Evolutionary conservation across 2,329 filamentous ascomycete genomes (phyloP).

Genomic region (Dothideomycetes sp.): DNA sequence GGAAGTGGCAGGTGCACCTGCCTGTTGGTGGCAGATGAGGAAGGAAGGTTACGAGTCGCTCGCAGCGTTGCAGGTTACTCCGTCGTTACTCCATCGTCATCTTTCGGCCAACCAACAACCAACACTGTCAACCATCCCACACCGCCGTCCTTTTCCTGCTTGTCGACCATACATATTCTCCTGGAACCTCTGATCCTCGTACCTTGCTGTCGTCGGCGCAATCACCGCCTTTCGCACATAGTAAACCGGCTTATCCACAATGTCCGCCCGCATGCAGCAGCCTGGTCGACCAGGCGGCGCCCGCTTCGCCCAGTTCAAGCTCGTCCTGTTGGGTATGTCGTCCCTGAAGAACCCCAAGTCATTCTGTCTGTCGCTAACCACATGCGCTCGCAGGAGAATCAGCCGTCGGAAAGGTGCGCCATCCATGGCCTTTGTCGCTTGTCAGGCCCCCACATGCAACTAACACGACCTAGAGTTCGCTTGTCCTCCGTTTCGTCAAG

Average conservation of each 20-base stretch:
- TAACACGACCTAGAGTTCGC: constrained; percentile 63
- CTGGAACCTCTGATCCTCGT: background rate
- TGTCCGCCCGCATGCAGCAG: constrained; percentile 81
- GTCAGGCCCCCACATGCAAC: constrained; percentile 4
- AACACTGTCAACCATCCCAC: too few species aligned
- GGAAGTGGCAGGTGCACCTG: too few species aligned
- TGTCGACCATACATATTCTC: background rate
- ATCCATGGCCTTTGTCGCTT: constrained; percentile 17
- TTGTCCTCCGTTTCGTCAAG: constrained; percentile 98
- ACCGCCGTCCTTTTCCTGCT: background rate
- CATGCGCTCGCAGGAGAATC: constrained; percentile 67
- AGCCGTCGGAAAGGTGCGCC: constrained; percentile 70
- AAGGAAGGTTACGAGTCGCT: too few species aligned
- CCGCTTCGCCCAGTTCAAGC: constrained; percentile 97
- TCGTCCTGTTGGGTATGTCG: constrained; percentile 87
- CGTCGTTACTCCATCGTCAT: background rate
- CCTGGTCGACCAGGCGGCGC: constrained; percentile 52
- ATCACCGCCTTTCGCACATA: background rate
- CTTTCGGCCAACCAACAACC: too few species aligned
- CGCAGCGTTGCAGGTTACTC: too few species aligned
- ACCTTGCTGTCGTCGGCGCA: background rate
- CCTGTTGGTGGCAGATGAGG: too few species aligned
- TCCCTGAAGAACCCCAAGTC: background rate
- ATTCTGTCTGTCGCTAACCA: constrained; percentile 5
- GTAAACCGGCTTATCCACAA: too few species aligned